These are phyloP conservation scores for Mycocentrospora acerina DNA, from an alignment of 2,329 filamentous ascomycete species.

Conservation along the genomic window DNA sequence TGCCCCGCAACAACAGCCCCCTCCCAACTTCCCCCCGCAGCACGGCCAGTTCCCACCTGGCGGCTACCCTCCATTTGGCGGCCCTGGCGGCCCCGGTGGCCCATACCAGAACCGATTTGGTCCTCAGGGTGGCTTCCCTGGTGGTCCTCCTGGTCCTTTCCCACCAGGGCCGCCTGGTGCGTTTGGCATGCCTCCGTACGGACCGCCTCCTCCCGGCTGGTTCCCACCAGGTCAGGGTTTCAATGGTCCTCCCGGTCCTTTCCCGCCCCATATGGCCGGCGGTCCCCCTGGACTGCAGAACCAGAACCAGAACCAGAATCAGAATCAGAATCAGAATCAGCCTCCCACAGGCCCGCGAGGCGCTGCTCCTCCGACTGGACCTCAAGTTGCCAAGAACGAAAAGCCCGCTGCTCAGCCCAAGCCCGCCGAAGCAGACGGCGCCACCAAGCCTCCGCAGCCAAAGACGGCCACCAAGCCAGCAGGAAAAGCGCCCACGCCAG, in stretches of 20 bases:
- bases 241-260: slow-evolving; percentile 66
- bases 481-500: slow-evolving; percentile 36
- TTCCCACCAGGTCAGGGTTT: slow-evolving; percentile 77
- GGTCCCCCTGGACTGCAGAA: slow-evolving; percentile 55
- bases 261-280: slow-evolving; percentile 61
- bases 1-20: slow-evolving; percentile 38
- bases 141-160: slow-evolving; percentile 42
- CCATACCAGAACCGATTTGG: slow-evolving; percentile 48
- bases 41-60: slow-evolving; percentile 46
- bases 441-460: slow-evolving; percentile 54
- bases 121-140: slow-evolving; percentile 50
- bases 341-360: slow-evolving; percentile 43
- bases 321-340: slow-evolving; percentile 40
- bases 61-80: slow-evolving; percentile 44
- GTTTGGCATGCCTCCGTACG: slow-evolving; percentile 71
- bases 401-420: slow-evolving; percentile 32
- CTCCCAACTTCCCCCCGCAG: slow-evolving; percentile 41
- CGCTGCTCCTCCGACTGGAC: slow-evolving; percentile 29
- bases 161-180: slow-evolving; percentile 56
- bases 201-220: slow-evolving; percentile 69
- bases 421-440: slow-evolving; percentile 49
- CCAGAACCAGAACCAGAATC: slow-evolving; percentile 39
- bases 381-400: slow-evolving; percentile 30
- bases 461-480: slow-evolving; percentile 52
- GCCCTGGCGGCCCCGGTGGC: slow-evolving; percentile 41